phyloP scores from a whole-genome alignment of 2,329 filamentous ascomycete species.

The Alternaria arborescens region DNA sequence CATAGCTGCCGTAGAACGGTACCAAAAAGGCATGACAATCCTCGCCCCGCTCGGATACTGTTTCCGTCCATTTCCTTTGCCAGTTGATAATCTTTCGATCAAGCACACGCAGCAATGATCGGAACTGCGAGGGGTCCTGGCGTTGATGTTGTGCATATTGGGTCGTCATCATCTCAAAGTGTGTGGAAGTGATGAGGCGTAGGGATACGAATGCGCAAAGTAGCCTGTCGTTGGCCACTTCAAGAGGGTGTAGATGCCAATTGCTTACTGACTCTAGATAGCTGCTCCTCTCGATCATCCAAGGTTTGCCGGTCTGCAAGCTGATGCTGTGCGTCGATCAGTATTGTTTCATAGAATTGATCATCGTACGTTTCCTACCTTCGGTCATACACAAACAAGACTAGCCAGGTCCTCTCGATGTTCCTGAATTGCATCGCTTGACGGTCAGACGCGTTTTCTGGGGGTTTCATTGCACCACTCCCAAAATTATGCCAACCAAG shows the following conservation, averaged over 20 bases:
- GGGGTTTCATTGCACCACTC: not conserved
- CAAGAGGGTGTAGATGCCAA: not conserved
- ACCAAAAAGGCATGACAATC: not conserved
- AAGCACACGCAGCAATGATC: not conserved
- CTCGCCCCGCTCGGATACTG: not conserved
- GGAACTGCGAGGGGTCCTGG: not conserved
- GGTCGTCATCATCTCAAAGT: not conserved
- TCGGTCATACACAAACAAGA: not conserved
- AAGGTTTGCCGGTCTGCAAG: not conserved
- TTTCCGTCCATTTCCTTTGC: not conserved
- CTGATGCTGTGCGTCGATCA: not conserved
- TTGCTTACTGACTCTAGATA: not conserved
- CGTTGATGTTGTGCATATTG: not conserved
- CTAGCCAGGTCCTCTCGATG: not conserved
- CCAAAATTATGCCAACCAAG: not conserved
- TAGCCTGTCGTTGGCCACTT: not conserved
- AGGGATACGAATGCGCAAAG: not conserved
- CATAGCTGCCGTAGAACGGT: not conserved
- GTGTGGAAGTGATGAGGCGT: not conserved
- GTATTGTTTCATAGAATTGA: not conserved
- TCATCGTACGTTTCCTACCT: not conserved
- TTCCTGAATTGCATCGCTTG: not conserved
- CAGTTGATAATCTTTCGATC: not conserved
- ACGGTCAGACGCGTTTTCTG: not conserved
- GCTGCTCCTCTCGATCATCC: not conserved